These are phyloP conservation scores for Phytophthora boehmeriae DNA, from an alignment of 352 stramenopile species.

Conservation along the genomic window DNA sequence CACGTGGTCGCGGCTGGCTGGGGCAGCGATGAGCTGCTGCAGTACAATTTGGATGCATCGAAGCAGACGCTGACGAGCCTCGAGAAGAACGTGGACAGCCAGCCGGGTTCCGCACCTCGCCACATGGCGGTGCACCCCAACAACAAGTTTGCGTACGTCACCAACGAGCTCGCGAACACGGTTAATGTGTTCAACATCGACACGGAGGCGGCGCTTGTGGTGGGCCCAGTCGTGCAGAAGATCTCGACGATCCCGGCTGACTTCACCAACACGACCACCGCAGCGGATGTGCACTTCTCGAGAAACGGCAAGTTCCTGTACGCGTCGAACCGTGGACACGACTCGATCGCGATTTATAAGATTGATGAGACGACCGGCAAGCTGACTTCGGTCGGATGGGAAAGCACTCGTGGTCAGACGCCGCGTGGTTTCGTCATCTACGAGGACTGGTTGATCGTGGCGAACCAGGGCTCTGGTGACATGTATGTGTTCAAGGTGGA, in stretches of 20 bases:
- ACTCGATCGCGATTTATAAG: slow-evolving; percentile 56
- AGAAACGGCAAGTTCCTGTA: slow-evolving; percentile 52
- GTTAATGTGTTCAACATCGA: slow-evolving; percentile 52
- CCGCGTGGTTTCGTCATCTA: slow-evolving; percentile 50
- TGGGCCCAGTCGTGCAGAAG: slow-evolving; percentile 35
- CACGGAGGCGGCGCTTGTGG: slow-evolving; percentile 14
- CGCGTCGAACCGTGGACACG: slow-evolving; percentile 58
- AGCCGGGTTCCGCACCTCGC: slow-evolving; percentile 49
- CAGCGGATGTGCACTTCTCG: slow-evolving; percentile 52
- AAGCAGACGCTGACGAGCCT: slow-evolving; percentile 36
- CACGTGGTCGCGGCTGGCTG: slow-evolving; percentile 47
- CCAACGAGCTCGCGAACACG: slow-evolving; percentile 57
- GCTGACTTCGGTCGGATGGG: slow-evolving; percentile 36
- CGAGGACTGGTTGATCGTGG: slow-evolving; percentile 51
- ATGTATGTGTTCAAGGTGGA: slow-evolving; percentile 56
- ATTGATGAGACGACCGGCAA: slow-evolving; percentile 28
- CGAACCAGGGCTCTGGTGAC: slow-evolving; percentile 52
- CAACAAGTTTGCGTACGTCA: slow-evolving; percentile 48
- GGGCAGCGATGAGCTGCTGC: slow-evolving; percentile 51
- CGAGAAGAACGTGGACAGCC: slow-evolving; percentile 12
- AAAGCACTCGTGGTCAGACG: slow-evolving; percentile 39
- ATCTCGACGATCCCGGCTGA: slow-evolving; percentile 48
- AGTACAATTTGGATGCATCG: slow-evolving; percentile 41
- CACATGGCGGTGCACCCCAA: slow-evolving; percentile 54
- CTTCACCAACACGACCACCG: slow-evolving; percentile 23